phyloP scores from a whole-genome alignment of 2,329 filamentous ascomycete species.

The Verticillium alfalfae region DNA sequence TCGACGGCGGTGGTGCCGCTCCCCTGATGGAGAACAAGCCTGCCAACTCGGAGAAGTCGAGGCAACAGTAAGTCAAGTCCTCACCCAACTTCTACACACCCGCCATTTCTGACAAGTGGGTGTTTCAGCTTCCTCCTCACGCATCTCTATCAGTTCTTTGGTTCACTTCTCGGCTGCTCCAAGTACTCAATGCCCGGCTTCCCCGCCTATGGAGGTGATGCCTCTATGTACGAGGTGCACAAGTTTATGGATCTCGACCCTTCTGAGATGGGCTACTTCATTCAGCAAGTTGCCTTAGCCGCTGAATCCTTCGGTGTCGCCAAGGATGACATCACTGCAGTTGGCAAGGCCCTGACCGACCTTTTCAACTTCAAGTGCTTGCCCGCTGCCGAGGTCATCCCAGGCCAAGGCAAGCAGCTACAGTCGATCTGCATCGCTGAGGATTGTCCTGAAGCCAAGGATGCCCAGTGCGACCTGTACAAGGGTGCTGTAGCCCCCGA shows the following conservation, averaged over 20 bases:
- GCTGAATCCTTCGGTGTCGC: conserved; percentile 54
- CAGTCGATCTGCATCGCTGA: conserved; percentile 51
- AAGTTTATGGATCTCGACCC: conserved; percentile 54
- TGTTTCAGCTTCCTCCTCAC: conserved; percentile 46
- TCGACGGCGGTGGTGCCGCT: conserved; percentile 52
- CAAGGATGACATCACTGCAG: conserved; percentile 40
- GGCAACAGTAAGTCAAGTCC: conserved; percentile 46
- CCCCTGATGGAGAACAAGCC: conserved; percentile 51
- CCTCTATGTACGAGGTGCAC: conserved; percentile 48
- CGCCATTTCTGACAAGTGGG: background rate
- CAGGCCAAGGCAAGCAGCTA: conserved; percentile 36
- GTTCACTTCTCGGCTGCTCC: conserved; percentile 50
- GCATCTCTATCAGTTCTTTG: conserved; percentile 59
- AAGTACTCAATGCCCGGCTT: conserved; percentile 42
- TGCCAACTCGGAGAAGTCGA: conserved; percentile 40
- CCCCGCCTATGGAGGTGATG: conserved; percentile 38
- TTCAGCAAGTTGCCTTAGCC: conserved; percentile 50
- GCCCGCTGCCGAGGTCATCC: conserved; percentile 37
- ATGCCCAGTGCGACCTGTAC: conserved; percentile 41
- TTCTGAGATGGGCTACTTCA: conserved; percentile 52
- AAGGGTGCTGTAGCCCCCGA: conserved; percentile 16
- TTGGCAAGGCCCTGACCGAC: conserved; percentile 41
- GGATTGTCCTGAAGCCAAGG: conserved; percentile 40
- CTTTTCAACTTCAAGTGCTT: conserved; percentile 49
- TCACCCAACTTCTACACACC: background rate